Base-by-base conservation (phyloP, 2,329 filamentous ascomycete species). In the Tolypocladium guangdongense region DNA sequence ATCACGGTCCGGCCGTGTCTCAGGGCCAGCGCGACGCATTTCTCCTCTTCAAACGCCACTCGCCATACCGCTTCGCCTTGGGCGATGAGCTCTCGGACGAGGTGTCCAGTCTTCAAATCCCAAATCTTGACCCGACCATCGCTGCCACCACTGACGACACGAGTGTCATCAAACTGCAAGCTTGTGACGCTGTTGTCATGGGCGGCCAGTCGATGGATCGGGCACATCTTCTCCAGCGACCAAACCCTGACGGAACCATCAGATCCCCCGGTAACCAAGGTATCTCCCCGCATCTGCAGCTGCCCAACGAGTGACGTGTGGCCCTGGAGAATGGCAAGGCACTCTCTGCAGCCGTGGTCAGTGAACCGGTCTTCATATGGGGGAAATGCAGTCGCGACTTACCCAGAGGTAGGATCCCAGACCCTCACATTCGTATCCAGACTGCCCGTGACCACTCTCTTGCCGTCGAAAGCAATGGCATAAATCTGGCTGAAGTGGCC, bases 401-500 rank as follows among this genome's bases (percentile, higher is more conserved):
- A 88, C 86, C 90, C 91, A 62, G 89, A 90, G 50, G 79, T 82
- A 30, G 90, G 89, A 74, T 99, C 90, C 93, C 93, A 99, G 57
- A 99, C 95, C 58, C 93, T 81, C 30, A 99, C 92, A 62, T 92
- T 96, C 4, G 93, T 99, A 70, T 99, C 93, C 57, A 99, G 75
- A 68, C 91, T 96, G 51, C 93, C 93, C 11, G 93, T 99, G 37
- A 95, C 92, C 54, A 99, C 91, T 58, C 91, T 82, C 60, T 86
- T 85, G 39, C 93, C 93, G 66, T 99, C 93, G 70, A 97, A 99
- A 1, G 93, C 93, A 66, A 99, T 95, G 22, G 93, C 93, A 67
- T 99, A 99, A 55, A 99, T 99, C 67, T 99, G 93, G 66, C 92
- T 97, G 71, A 96, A 99, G 70, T 99, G 93, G 0, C 93, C 93